These are phyloP conservation scores for Septoria linicola DNA, from an alignment of 2,329 filamentous ascomycete genomes.

Conservation along the genomic window DNA sequence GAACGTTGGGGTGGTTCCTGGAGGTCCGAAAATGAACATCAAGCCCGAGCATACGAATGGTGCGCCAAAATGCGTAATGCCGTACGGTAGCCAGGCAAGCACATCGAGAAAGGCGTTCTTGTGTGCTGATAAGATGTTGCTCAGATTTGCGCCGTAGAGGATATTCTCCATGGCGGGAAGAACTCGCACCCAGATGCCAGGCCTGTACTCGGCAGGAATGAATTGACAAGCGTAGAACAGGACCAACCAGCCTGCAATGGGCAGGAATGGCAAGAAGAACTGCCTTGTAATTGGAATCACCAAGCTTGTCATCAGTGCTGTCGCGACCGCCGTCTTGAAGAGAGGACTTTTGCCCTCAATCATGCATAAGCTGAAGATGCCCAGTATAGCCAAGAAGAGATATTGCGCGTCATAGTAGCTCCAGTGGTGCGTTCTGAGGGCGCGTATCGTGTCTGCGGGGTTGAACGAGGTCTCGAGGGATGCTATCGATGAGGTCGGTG, in stretches of 20 bases:
- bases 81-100: slow-evolving; percentile 90
- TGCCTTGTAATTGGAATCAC: slow-evolving; percentile 83
- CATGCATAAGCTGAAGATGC: slow-evolving; percentile 79
- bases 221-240: slow-evolving; percentile 94
- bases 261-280: slow-evolving; percentile 84
- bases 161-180: slow-evolving; percentile 94
- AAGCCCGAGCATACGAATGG: slow-evolving; percentile 74
- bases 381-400: slow-evolving; percentile 67
- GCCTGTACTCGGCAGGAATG: slow-evolving; percentile 82
- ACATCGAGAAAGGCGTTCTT: slow-evolving; percentile 80
- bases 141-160: slow-evolving; percentile 90
- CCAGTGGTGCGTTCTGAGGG: slow-evolving; percentile 76
- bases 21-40: slow-evolving; percentile 86
- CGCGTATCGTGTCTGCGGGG: slow-evolving; percentile 71
- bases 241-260: slow-evolving; percentile 81
- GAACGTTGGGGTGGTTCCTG: slow-evolving; percentile 80
- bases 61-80: slow-evolving; percentile 83
- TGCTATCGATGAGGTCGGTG: slow-evolving; percentile 70
- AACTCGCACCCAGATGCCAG: slow-evolving; percentile 93
- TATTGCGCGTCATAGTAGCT: slow-evolving; percentile 83
- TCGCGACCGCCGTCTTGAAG: slow-evolving; percentile 70
- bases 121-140: slow-evolving; percentile 91
- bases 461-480: slow-evolving; percentile 79
- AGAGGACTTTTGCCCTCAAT: slow-evolving; percentile 76
- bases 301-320: slow-evolving; percentile 66